phyloP scores from a whole-genome alignment of 371 early-diverging fungal species.

The Mucor mucedo region DNA sequence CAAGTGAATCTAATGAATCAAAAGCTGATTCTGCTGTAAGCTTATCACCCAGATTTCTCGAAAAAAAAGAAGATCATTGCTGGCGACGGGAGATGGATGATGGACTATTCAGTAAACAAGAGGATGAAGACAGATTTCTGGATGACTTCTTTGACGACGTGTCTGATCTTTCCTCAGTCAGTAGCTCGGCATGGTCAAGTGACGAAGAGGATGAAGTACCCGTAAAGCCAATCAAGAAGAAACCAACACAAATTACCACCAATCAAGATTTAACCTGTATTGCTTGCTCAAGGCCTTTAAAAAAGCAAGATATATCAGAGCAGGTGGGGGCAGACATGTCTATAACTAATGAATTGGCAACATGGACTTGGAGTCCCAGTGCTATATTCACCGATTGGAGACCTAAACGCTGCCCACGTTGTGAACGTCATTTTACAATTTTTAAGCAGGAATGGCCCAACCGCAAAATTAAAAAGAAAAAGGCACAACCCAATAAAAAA shows the following conservation, averaged over 20 bases:
- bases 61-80: constrained; percentile 21
- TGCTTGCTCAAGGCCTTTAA: constrained; percentile 40
- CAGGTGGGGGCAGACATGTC: constrained; percentile 33
- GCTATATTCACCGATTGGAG: constrained; percentile 50
- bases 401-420: constrained; percentile 51
- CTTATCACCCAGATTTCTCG: constrained; percentile 31
- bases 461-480: constrained; percentile 33
- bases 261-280: constrained; percentile 50
- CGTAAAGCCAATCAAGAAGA: not conserved
- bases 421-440: constrained; percentile 49
- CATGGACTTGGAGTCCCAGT: constrained; percentile 60
- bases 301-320: constrained; percentile 36
- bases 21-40: constrained; percentile 53
- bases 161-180: constrained; percentile 50
- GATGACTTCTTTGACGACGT: constrained; percentile 46
- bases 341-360: constrained; percentile 44
- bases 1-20: constrained; percentile 16
- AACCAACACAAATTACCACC: not conserved
- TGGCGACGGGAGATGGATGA: constrained; percentile 24
- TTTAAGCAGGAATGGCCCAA: constrained; percentile 54
- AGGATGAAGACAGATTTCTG: constrained; percentile 13
- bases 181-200: constrained; percentile 30
- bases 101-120: constrained; percentile 12
- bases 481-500: constrained; percentile 6
- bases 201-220: constrained; percentile 21